Conservation (phyloP, 352 stramenopile species). For the Phytophthora citrophthora region DNA sequence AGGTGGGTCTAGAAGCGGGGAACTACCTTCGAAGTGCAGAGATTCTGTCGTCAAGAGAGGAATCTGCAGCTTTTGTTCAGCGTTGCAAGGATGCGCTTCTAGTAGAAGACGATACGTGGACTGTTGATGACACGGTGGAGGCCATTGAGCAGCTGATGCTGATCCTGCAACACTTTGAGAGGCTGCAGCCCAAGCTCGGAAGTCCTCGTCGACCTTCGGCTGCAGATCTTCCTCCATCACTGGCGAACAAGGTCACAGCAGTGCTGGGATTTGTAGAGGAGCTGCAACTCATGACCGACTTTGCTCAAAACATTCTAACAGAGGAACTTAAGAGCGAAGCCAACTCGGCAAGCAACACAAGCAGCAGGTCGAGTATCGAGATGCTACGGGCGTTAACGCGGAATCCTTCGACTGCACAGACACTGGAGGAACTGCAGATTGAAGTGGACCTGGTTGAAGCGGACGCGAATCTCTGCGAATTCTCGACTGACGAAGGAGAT, state of each 20-base stretch:
- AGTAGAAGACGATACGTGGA: slow-evolving; percentile 1
- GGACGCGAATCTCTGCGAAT: slow-evolving; percentile 14
- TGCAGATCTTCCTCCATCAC: slow-evolving; percentile 12
- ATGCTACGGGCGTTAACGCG: slow-evolving; percentile 35
- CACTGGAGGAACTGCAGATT: slow-evolving; percentile 30
- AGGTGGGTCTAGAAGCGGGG: not conserved
- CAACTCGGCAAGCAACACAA: slow-evolving; percentile 41
- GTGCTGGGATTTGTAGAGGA: slow-evolving; percentile 68
- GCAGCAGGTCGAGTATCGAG: slow-evolving; percentile 50
- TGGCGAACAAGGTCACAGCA: slow-evolving; percentile 42
- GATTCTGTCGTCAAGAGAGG: slow-evolving; percentile 30
- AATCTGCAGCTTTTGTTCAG: slow-evolving; percentile 26
- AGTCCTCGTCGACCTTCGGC: slow-evolving; percentile 24
- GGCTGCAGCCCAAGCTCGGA: slow-evolving; percentile 40
- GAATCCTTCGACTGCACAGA: slow-evolving; percentile 34
- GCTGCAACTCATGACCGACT: slow-evolving; percentile 58
- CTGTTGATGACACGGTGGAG: slow-evolving; percentile 29
- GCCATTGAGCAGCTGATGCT: slow-evolving; percentile 51
- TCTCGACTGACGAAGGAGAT: slow-evolving; percentile 26
- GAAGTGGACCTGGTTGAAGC: slow-evolving; percentile 25
- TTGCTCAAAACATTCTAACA: slow-evolving; percentile 64
- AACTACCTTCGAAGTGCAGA: slow-evolving; percentile 29
- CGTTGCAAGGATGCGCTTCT: slow-evolving; percentile 30
- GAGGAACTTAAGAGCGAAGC: slow-evolving; percentile 43
- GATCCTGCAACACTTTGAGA: slow-evolving; percentile 46